These are phyloP conservation scores for Litsea cubeba DNA, from an alignment of 164 flowering plant species.

Conservation along the genomic window DNA sequence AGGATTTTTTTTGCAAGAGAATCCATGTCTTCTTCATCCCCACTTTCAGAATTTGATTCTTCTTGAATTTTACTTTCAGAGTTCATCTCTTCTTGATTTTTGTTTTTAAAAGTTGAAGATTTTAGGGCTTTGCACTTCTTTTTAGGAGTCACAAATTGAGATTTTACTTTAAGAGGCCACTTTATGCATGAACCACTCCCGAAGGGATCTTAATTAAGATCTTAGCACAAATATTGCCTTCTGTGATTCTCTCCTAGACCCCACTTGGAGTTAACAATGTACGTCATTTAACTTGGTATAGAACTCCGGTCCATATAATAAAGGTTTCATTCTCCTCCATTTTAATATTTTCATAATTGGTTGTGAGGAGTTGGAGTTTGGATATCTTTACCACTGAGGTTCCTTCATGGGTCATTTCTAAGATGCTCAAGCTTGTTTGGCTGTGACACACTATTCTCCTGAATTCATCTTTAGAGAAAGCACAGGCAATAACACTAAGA, in stretches of 20 bases:
- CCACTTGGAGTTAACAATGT: not conserved
- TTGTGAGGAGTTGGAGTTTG: not conserved
- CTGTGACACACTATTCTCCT: not conserved
- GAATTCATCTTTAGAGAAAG: too few relatives aligned
- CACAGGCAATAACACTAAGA: too few relatives aligned
- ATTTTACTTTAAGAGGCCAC: too few relatives aligned
- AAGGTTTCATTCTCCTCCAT: not conserved
- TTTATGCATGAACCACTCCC: not conserved
- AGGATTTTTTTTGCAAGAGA: too few relatives aligned
- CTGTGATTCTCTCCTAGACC: not conserved
- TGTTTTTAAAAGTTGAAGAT: too few relatives aligned
- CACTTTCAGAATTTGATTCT: too few relatives aligned
- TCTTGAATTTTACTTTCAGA: not conserved
- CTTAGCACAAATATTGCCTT: not conserved
- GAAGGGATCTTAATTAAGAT: not conserved
- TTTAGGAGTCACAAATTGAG: not conserved
- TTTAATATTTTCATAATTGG: not conserved
- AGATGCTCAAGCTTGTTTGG: not conserved
- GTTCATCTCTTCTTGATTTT: not conserved
- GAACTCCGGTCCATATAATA: not conserved
- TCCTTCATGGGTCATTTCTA: not conserved
- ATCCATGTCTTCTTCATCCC: too few relatives aligned
- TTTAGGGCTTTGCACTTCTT: not conserved
- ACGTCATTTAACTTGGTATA: not conserved
- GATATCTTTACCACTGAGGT: not conserved